These are phyloP conservation scores for Pichia sp. DNA, from an alignment of 1,139 yeast genomes.

Conservation along the genomic window DNA sequence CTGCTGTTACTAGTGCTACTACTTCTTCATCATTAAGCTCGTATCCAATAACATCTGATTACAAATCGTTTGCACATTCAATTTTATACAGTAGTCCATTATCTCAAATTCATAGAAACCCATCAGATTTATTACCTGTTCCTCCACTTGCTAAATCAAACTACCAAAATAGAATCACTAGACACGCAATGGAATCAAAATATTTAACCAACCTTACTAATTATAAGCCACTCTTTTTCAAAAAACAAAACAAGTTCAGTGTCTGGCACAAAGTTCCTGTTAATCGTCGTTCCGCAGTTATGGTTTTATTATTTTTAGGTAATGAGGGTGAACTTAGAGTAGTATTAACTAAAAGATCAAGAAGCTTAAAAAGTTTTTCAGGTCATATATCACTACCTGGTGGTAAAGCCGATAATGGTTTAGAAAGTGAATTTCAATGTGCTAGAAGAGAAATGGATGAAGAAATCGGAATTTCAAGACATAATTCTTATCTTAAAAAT, in stretches of 20 bases:
- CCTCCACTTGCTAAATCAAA: conserved; percentile 15
- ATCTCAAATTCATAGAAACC: background rate
- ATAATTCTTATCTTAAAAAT: conserved; percentile 38
- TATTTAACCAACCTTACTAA: conserved; percentile 27
- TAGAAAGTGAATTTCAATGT: conserved; percentile 64
- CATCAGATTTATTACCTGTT: background rate
- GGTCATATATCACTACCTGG: conserved; percentile 92
- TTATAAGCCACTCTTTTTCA: conserved; percentile 25
- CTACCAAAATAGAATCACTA: conserved; percentile 14
- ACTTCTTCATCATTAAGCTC: too few species aligned
- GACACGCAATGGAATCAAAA: conserved; percentile 29
- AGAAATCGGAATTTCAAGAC: conserved; percentile 68
- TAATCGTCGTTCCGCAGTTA: conserved; percentile 68
- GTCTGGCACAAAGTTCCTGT: conserved; percentile 57
- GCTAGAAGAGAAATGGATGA: conserved; percentile 81
- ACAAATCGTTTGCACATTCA: too few species aligned
- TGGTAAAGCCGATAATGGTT: conserved; percentile 66
- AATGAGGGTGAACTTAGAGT: conserved; percentile 68
- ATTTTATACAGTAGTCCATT: background rate
- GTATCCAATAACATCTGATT: too few species aligned
- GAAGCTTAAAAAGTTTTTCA: conserved; percentile 62
- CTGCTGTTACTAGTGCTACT: too few species aligned
- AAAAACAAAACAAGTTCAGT: conserved; percentile 28
- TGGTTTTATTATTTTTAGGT: conserved; percentile 66
- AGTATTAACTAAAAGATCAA: conserved; percentile 68